phyloP scores from a whole-genome alignment of 805 yeast genomes.

The Ogataea allantospora region DNA sequence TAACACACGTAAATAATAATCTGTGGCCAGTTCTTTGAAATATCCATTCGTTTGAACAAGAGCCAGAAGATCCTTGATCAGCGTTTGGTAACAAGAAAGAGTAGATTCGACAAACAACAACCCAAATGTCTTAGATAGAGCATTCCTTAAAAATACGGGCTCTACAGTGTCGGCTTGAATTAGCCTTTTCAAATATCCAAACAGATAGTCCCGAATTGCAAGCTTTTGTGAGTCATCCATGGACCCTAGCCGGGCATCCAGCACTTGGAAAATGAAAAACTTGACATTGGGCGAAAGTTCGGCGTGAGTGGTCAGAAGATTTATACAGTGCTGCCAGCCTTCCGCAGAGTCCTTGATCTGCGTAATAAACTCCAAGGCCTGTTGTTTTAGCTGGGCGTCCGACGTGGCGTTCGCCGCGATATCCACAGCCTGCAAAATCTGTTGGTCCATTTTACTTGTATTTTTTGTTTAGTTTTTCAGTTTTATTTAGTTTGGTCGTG shows the following conservation, averaged over 20 bases:
- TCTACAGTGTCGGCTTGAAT: constrained; percentile 30
- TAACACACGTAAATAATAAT: constrained; percentile 72
- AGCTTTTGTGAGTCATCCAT: constrained; percentile 46
- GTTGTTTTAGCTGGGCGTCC: constrained; percentile 58
- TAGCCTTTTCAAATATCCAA: constrained; percentile 40
- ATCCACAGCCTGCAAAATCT: constrained; percentile 85
- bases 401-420: constrained; percentile 73
- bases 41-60: constrained; percentile 32
- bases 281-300: constrained; percentile 51
- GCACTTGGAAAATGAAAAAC: constrained; percentile 68
- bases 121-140: constrained; percentile 54
- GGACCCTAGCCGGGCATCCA: constrained; percentile 52
- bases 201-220: constrained; percentile 46
- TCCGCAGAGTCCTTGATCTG: constrained; percentile 52
- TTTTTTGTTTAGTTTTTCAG: constrained; percentile 13
- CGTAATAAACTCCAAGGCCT: constrained; percentile 54
- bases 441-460: constrained; percentile 37
- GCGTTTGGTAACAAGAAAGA: constrained; percentile 46
- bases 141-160: constrained; percentile 50
- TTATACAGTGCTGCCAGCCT: constrained; percentile 56
- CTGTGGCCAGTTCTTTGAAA: constrained; percentile 48
- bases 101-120: constrained; percentile 50
- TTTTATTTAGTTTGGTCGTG: constrained; percentile 9
- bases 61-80: constrained; percentile 48
- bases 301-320: constrained; percentile 38